These are phyloP conservation scores for Podaxis sp. DNA, from an alignment of 768 basidiomycete genomes.

Conservation along the genomic window DNA sequence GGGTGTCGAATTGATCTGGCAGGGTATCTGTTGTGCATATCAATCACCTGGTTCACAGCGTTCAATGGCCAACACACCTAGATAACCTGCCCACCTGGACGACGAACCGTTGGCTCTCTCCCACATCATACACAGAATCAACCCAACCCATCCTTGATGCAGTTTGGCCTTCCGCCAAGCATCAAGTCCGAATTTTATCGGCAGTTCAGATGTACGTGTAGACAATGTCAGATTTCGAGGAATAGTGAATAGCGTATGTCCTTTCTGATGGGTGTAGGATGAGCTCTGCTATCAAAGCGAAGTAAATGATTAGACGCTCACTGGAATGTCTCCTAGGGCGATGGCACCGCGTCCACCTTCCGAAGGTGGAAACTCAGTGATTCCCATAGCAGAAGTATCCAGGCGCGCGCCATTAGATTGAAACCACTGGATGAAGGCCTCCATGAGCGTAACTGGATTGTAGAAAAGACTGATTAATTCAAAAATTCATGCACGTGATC, in stretches of 20 bases:
- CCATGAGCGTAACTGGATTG: slow-evolving; percentile 5
- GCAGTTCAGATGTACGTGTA: slow-evolving; percentile 70
- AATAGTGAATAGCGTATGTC: slow-evolving; percentile 75
- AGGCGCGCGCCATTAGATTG: slow-evolving; percentile 44
- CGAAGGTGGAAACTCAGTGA: slow-evolving; percentile 43
- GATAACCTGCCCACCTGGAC: slow-evolving; percentile 72
- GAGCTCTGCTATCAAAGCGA: not conserved
- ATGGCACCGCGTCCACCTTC: slow-evolving; percentile 72
- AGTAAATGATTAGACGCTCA: slow-evolving; percentile 26
- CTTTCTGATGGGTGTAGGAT: slow-evolving; percentile 47
- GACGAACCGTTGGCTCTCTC: slow-evolving; percentile 64
- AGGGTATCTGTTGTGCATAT: slow-evolving; percentile 47
- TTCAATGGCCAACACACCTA: slow-evolving; percentile 45
- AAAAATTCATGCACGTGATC: not conserved
- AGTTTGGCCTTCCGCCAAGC: slow-evolving; percentile 65
- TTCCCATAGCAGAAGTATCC: slow-evolving; percentile 45
- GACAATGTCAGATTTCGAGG: slow-evolving; percentile 79
- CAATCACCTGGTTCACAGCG: not conserved
- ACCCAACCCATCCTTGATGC: slow-evolving; percentile 75
- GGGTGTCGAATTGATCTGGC: slow-evolving; percentile 76
- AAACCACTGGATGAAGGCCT: slow-evolving; percentile 59
- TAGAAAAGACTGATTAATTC: not conserved
- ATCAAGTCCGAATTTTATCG: slow-evolving; percentile 51
- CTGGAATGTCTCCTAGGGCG: slow-evolving; percentile 72
- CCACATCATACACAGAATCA: slow-evolving; percentile 97